Percentiles rank a stretch among this genome's conserved stretches.
phyloP scores from a whole-genome alignment of 257 asterid species.

The Henckelia pumila region DNA sequence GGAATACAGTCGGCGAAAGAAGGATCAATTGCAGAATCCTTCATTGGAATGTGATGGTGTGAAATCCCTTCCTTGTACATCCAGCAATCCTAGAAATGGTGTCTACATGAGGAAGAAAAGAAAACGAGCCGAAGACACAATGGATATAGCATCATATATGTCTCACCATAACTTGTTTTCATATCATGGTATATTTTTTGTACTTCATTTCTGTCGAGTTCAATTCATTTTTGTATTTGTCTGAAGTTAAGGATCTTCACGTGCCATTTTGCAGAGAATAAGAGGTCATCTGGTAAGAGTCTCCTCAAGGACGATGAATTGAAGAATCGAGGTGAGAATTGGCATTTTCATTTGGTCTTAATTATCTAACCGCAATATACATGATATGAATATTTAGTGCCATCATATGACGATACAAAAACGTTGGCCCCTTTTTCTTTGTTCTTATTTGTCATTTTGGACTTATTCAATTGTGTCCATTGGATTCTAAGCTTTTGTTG shows the following conservation, averaged over 20 bases:
- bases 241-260: constrained; percentile 16
- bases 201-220: constrained; percentile 17
- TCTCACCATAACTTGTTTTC: constrained; percentile 69
- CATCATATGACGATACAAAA: constrained; percentile 11
- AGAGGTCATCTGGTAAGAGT: constrained; percentile 35
- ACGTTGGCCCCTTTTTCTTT: not conserved
- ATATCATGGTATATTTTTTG: constrained; percentile 48
- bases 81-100: constrained; percentile 19
- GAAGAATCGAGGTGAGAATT: constrained; percentile 46
- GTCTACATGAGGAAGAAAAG: constrained; percentile 65
- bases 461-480: not conserved
- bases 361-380: constrained; percentile 7
- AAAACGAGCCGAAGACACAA: constrained; percentile 48
- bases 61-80: constrained; percentile 48
- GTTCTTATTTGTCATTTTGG: not conserved
- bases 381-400: not conserved
- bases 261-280: constrained; percentile 48
- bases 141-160: constrained; percentile 51
- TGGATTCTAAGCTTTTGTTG: constrained; percentile 10
- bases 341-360: constrained; percentile 9
- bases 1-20: constrained; percentile 33
- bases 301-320: constrained; percentile 25
- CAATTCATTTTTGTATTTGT: constrained; percentile 18
- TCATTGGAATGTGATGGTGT: constrained; percentile 30
- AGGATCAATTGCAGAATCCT: constrained; percentile 28